A percentile compares a stretch with the other conserved stretches of the same genome.
These are phyloP conservation scores for Gastroboletus turbinatus DNA, from an alignment of 1,284 basidiomycete species.

Conservation along the genomic window DNA sequence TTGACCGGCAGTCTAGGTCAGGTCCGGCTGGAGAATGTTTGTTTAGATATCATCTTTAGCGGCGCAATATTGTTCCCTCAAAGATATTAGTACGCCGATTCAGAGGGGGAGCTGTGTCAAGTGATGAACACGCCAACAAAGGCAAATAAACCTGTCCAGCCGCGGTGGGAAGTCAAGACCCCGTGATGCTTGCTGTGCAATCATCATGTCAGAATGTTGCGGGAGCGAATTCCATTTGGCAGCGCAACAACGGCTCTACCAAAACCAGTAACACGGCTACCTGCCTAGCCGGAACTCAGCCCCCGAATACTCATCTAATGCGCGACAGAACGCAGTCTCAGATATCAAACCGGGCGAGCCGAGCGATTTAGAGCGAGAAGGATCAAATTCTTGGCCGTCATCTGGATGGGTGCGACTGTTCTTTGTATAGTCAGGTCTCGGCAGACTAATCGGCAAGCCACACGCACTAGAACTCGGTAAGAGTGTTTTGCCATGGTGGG, in stretches of 20 bases:
- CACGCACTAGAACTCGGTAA: slow-evolving; percentile 75
- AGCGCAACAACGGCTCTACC: slow-evolving; percentile 1
- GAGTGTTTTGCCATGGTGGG: slow-evolving; percentile 75
- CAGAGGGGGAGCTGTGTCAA: not conserved
- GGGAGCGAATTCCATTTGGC: not conserved
- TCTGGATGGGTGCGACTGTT: slow-evolving; percentile 28
- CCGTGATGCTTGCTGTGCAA: slow-evolving; percentile 1
- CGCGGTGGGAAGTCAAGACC: not conserved
- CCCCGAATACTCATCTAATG: slow-evolving; percentile 64
- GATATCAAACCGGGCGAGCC: slow-evolving; percentile 35
- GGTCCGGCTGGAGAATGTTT: not conserved
- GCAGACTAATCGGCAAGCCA: not conserved
- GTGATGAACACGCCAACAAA: not conserved
- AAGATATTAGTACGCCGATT: not conserved
- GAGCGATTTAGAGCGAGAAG: not conserved
- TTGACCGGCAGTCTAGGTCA: too few species aligned
- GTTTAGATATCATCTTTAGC: not conserved
- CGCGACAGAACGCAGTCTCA: slow-evolving; percentile 58
- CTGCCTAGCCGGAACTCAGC: slow-evolving; percentile 77
- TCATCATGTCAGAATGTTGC: not conserved
- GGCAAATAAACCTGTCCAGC: not conserved
- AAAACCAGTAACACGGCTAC: slow-evolving; percentile 35
- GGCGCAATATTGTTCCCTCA: not conserved
- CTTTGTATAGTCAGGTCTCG: slow-evolving; percentile 6
- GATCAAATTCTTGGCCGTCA: slow-evolving; percentile 1